Evolutionary conservation across 2,329 filamentous ascomycete species (phyloP), one percentile per base, ranked within the genome.

Genomic region (Diplocarpon mali): DNA sequence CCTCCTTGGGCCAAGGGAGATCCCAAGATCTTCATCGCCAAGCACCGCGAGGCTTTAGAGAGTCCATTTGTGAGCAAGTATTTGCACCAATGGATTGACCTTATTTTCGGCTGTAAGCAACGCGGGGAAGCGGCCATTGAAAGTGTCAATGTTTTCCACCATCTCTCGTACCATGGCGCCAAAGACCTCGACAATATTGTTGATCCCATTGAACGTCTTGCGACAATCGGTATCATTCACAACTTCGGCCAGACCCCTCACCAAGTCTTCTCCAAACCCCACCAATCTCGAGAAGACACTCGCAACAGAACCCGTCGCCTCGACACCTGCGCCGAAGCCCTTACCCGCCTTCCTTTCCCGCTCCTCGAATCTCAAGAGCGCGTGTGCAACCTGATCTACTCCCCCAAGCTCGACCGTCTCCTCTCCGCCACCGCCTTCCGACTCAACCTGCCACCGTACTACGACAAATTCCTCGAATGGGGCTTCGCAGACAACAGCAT

Each of bases 191-290:
- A 98, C 62, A 81, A 80, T 42, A 96, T 98, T 48, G 78, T 82
- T 7, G 90, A 96, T 60, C 83, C 85, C 0, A 78, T 90, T 45
- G 89, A 96, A 63, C 76, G 88, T 35, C 71, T 88, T 6, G 85
- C 90, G 5, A 90, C 88, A 0, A 95, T 95, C 43, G 87, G 87
- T 29, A 94, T 95, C 54, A 96, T 98, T 56, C 90, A 98, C 65
- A 96, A 96, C 57, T 98, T 98, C 63, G 92, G 92, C 0, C 92
- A 98, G 63, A 98, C 93, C 1, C 92, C 93, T 1, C 85, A 93
- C 56, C 93, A 98, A 62, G 83, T 96, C 13, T 98, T 96, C 62
- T 76, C 78, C 36, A 82, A 83, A 47, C 72, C 83, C 11, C 92
- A 98, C 63, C 80, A 84, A 3, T 67, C 75, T n/a, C 76, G 83